Percentiles rank a stretch among this genome's conserved stretches.
phyloP scores from a whole-genome alignment of 225 moss, liverwort and hornwort genomes.

The Pleurozium schreberi region DNA sequence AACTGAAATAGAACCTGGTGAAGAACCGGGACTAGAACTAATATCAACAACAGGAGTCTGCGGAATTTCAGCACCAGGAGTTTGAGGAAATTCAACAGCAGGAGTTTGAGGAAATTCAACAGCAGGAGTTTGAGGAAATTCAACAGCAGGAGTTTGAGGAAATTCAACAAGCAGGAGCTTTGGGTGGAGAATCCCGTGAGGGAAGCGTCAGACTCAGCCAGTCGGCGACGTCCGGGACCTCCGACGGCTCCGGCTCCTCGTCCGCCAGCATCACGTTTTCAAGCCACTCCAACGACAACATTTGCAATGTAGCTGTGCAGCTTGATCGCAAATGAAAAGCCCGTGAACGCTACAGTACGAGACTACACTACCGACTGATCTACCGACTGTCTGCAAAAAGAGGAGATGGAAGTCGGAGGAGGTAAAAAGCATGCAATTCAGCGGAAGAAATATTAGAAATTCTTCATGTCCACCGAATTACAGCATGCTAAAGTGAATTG shows the following conservation, averaged over 20 bases:
- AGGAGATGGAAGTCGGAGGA: not conserved
- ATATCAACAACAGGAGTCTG: not conserved
- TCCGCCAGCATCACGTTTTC: not conserved
- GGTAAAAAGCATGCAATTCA: not conserved
- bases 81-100: not conserved
- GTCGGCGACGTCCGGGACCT: not conserved
- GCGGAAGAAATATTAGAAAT: not conserved
- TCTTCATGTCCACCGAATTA: not conserved
- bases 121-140: not conserved
- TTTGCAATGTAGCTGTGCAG: not conserved
- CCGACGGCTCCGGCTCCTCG: not conserved
- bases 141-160: not conserved
- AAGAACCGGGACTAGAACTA: not conserved
- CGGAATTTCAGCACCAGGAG: not conserved
- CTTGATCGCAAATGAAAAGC: not conserved
- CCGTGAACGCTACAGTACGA: not conserved
- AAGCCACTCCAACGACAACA: not conserved
- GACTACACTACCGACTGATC: not conserved
- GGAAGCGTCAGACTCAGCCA: not conserved
- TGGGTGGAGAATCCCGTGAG: not conserved
- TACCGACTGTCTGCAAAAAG: not conserved
- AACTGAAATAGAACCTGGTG: not conserved
- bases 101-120: not conserved
- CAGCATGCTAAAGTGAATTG: not conserved
- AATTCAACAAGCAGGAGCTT: not conserved